These are phyloP conservation scores for Corrigiola litoralis DNA, from an alignment of 179 eudicot genomes.

Conservation along the genomic window DNA sequence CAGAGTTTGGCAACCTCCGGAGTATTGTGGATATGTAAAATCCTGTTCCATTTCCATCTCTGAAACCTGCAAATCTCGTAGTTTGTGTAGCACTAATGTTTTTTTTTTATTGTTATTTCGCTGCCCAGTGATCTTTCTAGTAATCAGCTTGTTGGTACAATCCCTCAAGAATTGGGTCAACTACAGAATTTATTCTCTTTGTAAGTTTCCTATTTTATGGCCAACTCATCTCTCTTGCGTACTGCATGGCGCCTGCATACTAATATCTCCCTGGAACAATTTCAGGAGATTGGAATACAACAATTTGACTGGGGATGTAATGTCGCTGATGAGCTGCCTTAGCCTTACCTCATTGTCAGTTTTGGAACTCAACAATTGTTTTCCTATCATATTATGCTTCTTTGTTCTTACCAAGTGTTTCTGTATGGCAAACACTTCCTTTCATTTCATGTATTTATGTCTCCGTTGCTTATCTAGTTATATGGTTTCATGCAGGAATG, in stretches of 20 bases:
- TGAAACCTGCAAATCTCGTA: background rate
- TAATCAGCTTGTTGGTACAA: conserved; percentile 66
- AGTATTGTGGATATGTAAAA: conserved; percentile 83
- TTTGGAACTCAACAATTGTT: too few species aligned
- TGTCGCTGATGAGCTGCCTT: conserved; percentile 60
- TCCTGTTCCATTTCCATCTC: background rate
- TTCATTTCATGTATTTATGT: background rate
- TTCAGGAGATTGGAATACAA: conserved; percentile 77
- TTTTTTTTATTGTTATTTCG: background rate
- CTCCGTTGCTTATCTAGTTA: background rate
- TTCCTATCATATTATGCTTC: background rate
- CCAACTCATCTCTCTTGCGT: background rate
- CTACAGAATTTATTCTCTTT: conserved; percentile 72
- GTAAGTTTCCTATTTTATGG: conserved; percentile 39
- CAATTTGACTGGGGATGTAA: conserved; percentile 78
- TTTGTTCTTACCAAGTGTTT: too few species aligned
- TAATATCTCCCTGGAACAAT: conserved; percentile 2
- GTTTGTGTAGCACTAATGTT: background rate
- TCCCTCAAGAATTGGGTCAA: conserved; percentile 77
- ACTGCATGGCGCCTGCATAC: background rate
- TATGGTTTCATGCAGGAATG: conserved; percentile 52
- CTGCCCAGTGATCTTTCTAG: conserved; percentile 74
- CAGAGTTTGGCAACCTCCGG: conserved; percentile 89
- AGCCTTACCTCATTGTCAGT: conserved; percentile 72
- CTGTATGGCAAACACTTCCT: background rate